A percentile compares a stretch with the other conserved stretches of the same genome.
phyloP scores from a whole-genome alignment of 1,139 yeast species.

The Suhomyces kunorum region DNA sequence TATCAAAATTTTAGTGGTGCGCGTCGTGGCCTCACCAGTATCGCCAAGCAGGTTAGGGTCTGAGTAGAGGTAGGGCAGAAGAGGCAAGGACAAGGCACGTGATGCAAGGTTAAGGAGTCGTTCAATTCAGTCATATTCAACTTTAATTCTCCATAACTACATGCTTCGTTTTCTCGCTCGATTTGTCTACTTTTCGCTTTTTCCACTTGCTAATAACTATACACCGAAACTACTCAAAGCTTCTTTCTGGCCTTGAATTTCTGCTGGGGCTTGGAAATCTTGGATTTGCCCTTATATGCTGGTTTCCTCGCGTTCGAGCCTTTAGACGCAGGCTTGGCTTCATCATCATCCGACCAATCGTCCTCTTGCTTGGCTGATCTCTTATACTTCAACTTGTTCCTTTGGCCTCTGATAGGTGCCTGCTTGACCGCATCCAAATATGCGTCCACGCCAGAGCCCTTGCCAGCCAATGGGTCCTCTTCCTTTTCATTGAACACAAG shows the following conservation, averaged over 20 bases:
- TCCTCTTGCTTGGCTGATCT: constrained; percentile 56
- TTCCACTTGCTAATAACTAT: constrained; percentile 9
- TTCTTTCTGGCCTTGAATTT: constrained; percentile 62
- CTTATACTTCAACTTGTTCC: constrained; percentile 84
- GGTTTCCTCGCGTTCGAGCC: not conserved
- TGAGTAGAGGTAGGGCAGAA: too few species aligned
- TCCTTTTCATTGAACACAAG: constrained; percentile 48
- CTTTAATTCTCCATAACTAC: not conserved
- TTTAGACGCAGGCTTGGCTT: constrained; percentile 14
- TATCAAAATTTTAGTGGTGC: constrained; percentile 7
- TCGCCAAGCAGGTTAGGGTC: not conserved
- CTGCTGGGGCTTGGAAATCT: constrained; percentile 43
- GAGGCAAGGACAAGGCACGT: too few species aligned
- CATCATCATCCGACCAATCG: constrained; percentile 55
- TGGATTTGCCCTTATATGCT: constrained; percentile 22
- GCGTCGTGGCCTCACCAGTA: constrained; percentile 4
- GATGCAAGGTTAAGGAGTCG: too few species aligned
- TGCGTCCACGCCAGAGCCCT: constrained; percentile 73
- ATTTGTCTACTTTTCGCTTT: not conserved
- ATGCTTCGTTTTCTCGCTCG: not conserved
- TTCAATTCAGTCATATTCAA: too few species aligned
- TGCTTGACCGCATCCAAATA: constrained; percentile 90
- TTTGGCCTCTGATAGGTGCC: constrained; percentile 92
- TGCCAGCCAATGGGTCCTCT: constrained; percentile 53
- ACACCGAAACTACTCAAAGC: constrained; percentile 29